A percentile compares a stretch with the other conserved stretches of the same genome.
phyloP scores from a whole-genome alignment of 768 basidiomycete species.

The Aureoboletus auriporus region DNA sequence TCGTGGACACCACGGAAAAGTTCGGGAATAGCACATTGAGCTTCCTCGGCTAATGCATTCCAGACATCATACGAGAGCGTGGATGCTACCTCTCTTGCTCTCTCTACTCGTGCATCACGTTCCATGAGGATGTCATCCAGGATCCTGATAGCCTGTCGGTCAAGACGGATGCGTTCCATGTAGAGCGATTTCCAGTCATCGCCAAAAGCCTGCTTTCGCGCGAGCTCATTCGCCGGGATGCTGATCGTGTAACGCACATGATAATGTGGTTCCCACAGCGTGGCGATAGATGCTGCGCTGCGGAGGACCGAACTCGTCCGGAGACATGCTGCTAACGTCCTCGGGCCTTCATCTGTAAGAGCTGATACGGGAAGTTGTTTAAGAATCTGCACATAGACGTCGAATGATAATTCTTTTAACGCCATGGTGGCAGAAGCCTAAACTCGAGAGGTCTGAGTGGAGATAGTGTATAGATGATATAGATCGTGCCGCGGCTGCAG shows the following conservation, averaged over 20 bases:
- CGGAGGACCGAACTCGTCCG: conserved; percentile 36
- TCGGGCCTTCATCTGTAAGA: conserved; percentile 20
- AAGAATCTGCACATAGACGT: conserved; percentile 37
- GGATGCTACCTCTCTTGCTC: conserved; percentile 37
- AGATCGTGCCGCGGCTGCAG: too few species aligned
- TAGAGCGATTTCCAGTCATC: conserved; percentile 49
- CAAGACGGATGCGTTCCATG: conserved; percentile 39
- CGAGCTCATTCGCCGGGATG: conserved; percentile 34
- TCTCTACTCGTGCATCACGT: conserved; percentile 35
- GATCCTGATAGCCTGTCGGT: conserved; percentile 37
- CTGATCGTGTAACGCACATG: conserved; percentile 43
- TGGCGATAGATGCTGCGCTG: conserved; percentile 38
- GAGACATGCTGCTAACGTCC: conserved; percentile 40
- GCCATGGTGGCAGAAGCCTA: conserved; percentile 12
- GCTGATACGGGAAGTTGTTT: conserved; percentile 27
- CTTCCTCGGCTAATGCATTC: conserved; percentile 46
- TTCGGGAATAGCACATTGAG: conserved; percentile 32
- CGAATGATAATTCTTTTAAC: conserved; percentile 27
- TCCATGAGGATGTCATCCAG: conserved; percentile 39
- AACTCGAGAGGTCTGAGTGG: background rate
- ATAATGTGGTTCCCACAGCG: conserved; percentile 55
- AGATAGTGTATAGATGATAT: background rate
- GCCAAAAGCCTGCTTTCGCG: conserved; percentile 25
- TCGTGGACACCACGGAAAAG: conserved; percentile 21
- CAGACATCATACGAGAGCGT: conserved; percentile 50